Base-by-base conservation (phyloP, 140 eudicot genomes). In the Stevia rebaudiana region DNA sequence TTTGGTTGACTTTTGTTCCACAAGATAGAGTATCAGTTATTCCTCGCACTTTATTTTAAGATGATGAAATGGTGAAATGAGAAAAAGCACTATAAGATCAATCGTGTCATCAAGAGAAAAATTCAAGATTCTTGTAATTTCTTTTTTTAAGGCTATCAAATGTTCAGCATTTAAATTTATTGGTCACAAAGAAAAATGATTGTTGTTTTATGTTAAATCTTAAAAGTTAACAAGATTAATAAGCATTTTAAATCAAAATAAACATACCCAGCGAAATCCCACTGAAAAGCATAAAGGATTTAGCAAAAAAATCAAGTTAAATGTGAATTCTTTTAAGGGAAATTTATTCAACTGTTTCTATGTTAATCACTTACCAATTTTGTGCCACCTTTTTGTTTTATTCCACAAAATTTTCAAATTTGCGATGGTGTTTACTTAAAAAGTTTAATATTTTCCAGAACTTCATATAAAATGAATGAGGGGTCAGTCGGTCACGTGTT, bases 1-100 rank as follows among this genome's bases (percentile, higher is more conserved):
- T 55, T 55, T 15, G 24, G 62, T 54, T 55, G 62, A 55, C 43
- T 30, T 55, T 55, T 28, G 42, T n/a, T 13, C 61, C 61, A 54
- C 61, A 54, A 13, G 11, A 54, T 54, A 54, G 41, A 25, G 40
- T n/a, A 54, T 54, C 61, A 28, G 13, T 30, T 28, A 54, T 47
- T 16, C 12, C 53, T n/a, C 24, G 15, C 12, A 54, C 41, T n/a
- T 25, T 15, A 28, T 12, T 12, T 28, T 25, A 54, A 25, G 22
- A 30, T 15, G 33, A 50, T 50, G 57, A 22, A 50, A 21, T 10
- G 62, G 15, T 55, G 43, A n/a, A 30, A n/a, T n/a, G 42, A 55
- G 31, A 55, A 28, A 55, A 30, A n/a, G 23, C 11, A 50, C 33
- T 47, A 63, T 4, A 44, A 44, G 30, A 44, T 23, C 23, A 61